These are phyloP conservation scores for Coelastrella sp. DNA, from an alignment of 139 green algal species.

Conservation along the genomic window DNA sequence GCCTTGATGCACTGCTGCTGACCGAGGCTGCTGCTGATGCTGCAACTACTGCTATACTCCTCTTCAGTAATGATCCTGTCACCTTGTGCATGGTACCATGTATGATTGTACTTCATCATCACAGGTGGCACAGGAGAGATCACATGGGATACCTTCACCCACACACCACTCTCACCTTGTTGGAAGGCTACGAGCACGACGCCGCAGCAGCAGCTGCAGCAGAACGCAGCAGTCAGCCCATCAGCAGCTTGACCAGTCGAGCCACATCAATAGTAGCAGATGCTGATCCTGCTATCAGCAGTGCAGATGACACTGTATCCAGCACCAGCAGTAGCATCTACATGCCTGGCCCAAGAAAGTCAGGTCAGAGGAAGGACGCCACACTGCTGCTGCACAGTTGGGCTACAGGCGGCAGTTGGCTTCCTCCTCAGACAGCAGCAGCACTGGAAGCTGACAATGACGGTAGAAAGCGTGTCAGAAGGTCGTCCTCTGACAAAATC, in stretches of 20 bases:
- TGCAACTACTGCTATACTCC: too few species aligned
- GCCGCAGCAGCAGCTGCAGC: constrained; percentile 30
- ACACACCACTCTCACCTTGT: constrained; percentile 62
- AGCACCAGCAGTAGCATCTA: neutral
- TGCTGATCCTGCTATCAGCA: neutral
- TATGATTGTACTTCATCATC: too few species aligned
- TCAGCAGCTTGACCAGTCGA: neutral
- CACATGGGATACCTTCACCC: constrained; percentile 67
- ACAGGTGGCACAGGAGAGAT: constrained; percentile 66
- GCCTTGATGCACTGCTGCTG: too few species aligned
- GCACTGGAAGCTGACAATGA: neutral
- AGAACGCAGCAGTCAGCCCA: neutral
- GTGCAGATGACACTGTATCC: neutral
- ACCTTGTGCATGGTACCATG: too few species aligned
- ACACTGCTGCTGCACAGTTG: constrained; percentile 44
- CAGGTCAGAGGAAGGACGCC: constrained; percentile 8
- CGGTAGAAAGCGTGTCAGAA: neutral
- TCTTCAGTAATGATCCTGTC: too few species aligned
- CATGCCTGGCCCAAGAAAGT: neutral
- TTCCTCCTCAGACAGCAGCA: neutral
- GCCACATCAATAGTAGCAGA: neutral
- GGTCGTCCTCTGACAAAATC: neutral
- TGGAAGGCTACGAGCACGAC: constrained; percentile 69
- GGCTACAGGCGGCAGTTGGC: constrained; percentile 26
- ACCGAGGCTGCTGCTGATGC: too few species aligned